Evolutionary conservation across 352 stramenopile genomes (phyloP).

Genomic region (Globisporangium orthogonon): DNA sequence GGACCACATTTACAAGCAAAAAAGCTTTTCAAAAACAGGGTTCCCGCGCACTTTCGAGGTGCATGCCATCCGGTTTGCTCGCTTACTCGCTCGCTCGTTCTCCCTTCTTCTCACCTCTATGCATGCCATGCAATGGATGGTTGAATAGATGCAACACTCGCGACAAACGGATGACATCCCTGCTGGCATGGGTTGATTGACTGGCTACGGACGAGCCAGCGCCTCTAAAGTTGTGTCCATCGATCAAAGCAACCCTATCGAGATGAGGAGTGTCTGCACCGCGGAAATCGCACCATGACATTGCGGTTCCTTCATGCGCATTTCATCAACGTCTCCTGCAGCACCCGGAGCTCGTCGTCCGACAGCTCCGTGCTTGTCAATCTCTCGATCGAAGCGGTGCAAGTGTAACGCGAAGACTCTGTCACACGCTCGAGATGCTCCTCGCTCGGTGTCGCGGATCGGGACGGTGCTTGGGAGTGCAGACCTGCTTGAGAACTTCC

Average conservation of each 20-base stretch:
- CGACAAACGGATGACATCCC: background rate
- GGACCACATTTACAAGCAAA: too few species aligned
- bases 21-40: background rate
- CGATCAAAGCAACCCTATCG: background rate
- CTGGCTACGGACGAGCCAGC: background rate
- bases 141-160: too few species aligned
- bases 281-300: background rate
- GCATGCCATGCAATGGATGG: too few species aligned
- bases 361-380: slow-evolving; percentile 12
- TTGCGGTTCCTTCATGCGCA: background rate
- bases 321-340: slow-evolving; percentile 21
- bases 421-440: background rate
- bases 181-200: slow-evolving; percentile 1
- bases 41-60: background rate
- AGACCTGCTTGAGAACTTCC: background rate
- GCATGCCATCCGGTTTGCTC: too few species aligned
- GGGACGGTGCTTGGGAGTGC: background rate
- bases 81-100: too few species aligned
- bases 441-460: background rate
- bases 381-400: background rate
- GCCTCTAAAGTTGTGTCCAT: background rate
- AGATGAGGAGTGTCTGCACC: background rate
- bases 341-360: slow-evolving; percentile 19
- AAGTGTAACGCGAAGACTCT: background rate
- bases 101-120: too few species aligned